Percentiles rank a stretch among this genome's conserved stretches.
phyloP scores from a whole-genome alignment of 2,329 filamentous ascomycete species.

The Trichoderma polysporum region DNA sequence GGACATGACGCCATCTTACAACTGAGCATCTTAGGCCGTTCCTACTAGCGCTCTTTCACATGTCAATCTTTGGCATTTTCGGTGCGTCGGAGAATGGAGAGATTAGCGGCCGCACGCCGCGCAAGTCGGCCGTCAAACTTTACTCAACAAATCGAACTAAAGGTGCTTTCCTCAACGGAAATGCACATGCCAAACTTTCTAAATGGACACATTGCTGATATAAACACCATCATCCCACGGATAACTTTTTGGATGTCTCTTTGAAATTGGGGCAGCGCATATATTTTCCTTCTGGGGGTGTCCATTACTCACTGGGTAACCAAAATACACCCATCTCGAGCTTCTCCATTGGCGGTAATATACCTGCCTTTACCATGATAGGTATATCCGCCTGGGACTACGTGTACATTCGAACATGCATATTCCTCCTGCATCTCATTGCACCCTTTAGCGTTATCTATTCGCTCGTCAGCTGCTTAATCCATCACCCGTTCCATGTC shows the following conservation, averaged over 20 bases:
- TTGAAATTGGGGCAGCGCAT: background rate
- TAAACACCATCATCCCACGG: background rate
- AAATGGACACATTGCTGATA: background rate
- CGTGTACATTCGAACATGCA: slow-evolving; percentile 45
- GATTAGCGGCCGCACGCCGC: background rate
- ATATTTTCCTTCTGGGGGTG: background rate
- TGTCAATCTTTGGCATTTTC: background rate
- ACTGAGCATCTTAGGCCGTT: no score
- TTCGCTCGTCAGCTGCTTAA: slow-evolving; percentile 33
- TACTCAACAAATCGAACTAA: background rate
- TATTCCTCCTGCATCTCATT: slow-evolving; percentile 48
- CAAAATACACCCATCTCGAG: background rate
- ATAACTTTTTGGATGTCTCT: background rate
- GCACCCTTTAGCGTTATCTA: slow-evolving; percentile 51
- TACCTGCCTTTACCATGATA: slow-evolving; percentile 14
- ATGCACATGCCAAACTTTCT: background rate
- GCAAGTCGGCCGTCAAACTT: background rate
- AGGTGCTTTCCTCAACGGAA: background rate
- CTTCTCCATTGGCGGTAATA: background rate
- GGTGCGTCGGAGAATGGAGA: background rate
- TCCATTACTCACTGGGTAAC: background rate
- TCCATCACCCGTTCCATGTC: slow-evolving; percentile 29
- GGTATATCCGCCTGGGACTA: slow-evolving; percentile 28
- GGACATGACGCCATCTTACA: no score
- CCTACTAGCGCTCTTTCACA: no score